A percentile compares a stretch with the other conserved stretches of the same genome.
Evolutionary conservation across 2,329 filamentous ascomycete genomes (phyloP).

Genomic region (Plectosphaerella cucumerina): DNA sequence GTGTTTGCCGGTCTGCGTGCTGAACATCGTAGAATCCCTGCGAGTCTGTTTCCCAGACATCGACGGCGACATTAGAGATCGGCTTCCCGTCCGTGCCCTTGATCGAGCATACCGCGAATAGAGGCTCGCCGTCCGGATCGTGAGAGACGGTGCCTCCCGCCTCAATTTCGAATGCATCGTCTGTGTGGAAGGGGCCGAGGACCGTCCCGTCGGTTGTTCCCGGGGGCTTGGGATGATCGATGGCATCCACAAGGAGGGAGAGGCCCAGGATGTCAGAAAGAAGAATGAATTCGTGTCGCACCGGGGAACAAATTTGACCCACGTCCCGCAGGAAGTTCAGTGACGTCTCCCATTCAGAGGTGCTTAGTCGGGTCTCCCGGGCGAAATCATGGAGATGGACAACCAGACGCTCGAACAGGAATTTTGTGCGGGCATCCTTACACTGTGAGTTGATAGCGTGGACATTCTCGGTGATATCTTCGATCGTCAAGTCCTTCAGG

Average conservation of each 20-base stretch:
- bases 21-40: slow-evolving; percentile 82
- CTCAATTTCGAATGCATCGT: slow-evolving; percentile 59
- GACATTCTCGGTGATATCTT: slow-evolving; percentile 77
- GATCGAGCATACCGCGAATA: slow-evolving; percentile 70
- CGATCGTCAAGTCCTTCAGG: slow-evolving; percentile 68
- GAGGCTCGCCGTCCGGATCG: slow-evolving; percentile 64
- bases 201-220: slow-evolving; percentile 72
- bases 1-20: slow-evolving; percentile 57
- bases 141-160: slow-evolving; percentile 62
- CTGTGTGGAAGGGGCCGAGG: slow-evolving; percentile 78
- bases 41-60: slow-evolving; percentile 83
- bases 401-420: slow-evolving; percentile 69
- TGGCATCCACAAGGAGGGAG: slow-evolving; percentile 74
- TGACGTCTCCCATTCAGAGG: slow-evolving; percentile 73
- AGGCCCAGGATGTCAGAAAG: slow-evolving; percentile 77
- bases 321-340: slow-evolving; percentile 68
- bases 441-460: slow-evolving; percentile 71
- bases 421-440: slow-evolving; percentile 60
- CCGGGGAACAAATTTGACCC: slow-evolving; percentile 70
- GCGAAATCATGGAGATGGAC: slow-evolving; percentile 80
- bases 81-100: slow-evolving; percentile 61
- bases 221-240: slow-evolving; percentile 76
- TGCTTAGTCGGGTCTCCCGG: slow-evolving; percentile 71
- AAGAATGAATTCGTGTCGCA: slow-evolving; percentile 70
- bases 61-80: slow-evolving; percentile 63